These are phyloP conservation scores for Sporothrix curviconia DNA, from an alignment of 2,329 filamentous ascomycete genomes.

Conservation along the genomic window DNA sequence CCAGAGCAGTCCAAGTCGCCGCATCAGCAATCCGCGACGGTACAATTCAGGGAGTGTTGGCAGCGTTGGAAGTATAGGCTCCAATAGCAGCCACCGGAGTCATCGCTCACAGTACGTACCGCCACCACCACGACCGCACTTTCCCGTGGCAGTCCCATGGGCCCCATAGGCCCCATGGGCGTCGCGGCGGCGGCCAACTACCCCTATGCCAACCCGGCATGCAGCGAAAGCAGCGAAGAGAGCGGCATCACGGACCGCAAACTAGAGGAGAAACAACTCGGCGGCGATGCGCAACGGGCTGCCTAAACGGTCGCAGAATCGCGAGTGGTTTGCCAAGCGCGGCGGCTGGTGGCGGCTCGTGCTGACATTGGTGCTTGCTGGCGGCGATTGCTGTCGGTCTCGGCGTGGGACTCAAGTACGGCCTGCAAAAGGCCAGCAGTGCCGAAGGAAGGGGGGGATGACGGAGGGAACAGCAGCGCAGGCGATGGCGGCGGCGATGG, in stretches of 20 bases:
- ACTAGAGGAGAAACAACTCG: not conserved
- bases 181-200: not conserved
- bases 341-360: slow-evolving; percentile 31
- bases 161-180: not conserved
- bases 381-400: slow-evolving; percentile 31
- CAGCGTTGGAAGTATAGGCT: not conserved
- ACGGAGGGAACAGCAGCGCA: not conserved
- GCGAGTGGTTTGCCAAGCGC: slow-evolving; percentile 20
- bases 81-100: not conserved
- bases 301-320: slow-evolving; percentile 5
- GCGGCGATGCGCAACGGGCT: not conserved
- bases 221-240: slow-evolving; percentile 17
- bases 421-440: slow-evolving; percentile 25
- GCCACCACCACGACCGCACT: not conserved
- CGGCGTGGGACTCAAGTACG: slow-evolving; percentile 35
- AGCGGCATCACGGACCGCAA: slow-evolving; percentile 5
- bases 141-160: not conserved
- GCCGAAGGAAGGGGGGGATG: too few relatives aligned
- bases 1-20: not conserved
- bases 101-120: not conserved
- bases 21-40: not conserved
- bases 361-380: slow-evolving; percentile 25
- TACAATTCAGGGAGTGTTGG: not conserved
- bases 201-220: slow-evolving; percentile 7
- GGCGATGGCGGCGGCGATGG: not conserved